Evolutionary conservation across 805 yeast species (phyloP), one percentile per base, ranked within the genome.

Genomic region (Starmerella powellii): DNA sequence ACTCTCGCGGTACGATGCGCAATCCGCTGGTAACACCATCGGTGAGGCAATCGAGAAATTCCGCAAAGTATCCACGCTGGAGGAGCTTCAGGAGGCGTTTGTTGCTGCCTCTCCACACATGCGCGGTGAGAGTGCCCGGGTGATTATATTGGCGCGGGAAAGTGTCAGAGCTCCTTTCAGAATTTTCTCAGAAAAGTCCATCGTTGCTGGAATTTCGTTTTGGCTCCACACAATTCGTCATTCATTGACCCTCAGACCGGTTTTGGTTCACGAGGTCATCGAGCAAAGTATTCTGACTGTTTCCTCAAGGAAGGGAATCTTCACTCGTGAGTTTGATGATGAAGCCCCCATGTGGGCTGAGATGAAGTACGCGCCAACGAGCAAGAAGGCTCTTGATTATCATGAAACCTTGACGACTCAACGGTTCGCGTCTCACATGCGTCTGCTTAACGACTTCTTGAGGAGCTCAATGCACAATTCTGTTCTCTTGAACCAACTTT

Each of bases 311-410:
- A 63, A 63, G 31, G 96, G 97, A 3, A 58, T 88, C 10, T 87
- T 73, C 58, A 72, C 78, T 6, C 67, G 64, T 4, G 53, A 61
- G 5, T 62, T 63, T 49, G 94, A 86, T 57, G 57, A 74, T 6
- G 55, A 53, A 1, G 64, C 68, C 42, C 78, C 88, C 19, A 82
- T 78, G 42, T 78, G 67, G 58, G 63, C 73, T 49, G 70, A 67
- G 39, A 91, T 91, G 98, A 91, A 83, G 49, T 91, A 91, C 54
- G 64, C 86, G 1, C 96, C 98, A 10, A 77, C 93, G 35, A 78
- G 80, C 61, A 78, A 75, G 50, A 65, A 66, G 34, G 68, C 66
- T 6, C 68, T 78, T 6, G 72, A 72, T 41, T 73, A 71, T 46
- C 62, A 65, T 27, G 76, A 84, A 0, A 59, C 62, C 2, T 49